A percentile compares a stretch with the other conserved stretches of the same genome.
Conservation (phyloP, 2,329 filamentous ascomycete genomes). For the Tolypocladium ophioglossoides region DNA sequence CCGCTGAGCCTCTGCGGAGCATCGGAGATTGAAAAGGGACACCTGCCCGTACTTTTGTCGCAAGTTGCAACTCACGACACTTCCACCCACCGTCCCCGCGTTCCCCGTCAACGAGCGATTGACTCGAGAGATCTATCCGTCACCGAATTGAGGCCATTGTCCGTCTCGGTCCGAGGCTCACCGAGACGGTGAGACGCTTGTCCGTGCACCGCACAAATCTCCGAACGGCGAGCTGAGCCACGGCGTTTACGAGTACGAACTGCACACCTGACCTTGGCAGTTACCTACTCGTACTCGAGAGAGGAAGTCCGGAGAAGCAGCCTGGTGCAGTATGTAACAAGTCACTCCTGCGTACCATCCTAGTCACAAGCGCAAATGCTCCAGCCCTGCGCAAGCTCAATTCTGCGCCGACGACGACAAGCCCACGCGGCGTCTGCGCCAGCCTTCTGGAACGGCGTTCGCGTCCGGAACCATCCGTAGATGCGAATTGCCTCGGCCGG, state of each 20-base stretch:
- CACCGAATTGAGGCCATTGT: too few relatives aligned
- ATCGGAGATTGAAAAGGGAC: background rate
- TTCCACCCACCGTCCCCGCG: background rate
- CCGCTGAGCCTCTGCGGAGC: too few relatives aligned
- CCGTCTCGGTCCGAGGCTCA: too few relatives aligned
- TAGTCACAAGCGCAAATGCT: background rate
- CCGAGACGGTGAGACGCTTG: background rate
- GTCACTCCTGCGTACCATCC: background rate
- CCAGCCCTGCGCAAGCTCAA: background rate
- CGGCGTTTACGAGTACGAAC: background rate
- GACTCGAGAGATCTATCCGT: too few relatives aligned
- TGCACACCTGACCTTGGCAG: background rate
- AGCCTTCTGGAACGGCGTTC: background rate
- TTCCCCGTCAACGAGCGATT: background rate
- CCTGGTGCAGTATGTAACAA: background rate
- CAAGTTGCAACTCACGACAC: too few relatives aligned
- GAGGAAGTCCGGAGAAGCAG: background rate
- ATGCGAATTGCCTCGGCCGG: background rate
- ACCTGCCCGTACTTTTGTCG: background rate
- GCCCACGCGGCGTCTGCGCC: background rate
- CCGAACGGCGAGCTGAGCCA: background rate
- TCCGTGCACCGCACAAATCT: background rate
- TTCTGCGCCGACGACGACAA: background rate
- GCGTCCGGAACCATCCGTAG: background rate
- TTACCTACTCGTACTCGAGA: background rate